Evolutionary conservation across 768 basidiomycete genomes (phyloP), one percentile per base, ranked within the genome.

Genomic region (Agaricus subrufescens): DNA sequence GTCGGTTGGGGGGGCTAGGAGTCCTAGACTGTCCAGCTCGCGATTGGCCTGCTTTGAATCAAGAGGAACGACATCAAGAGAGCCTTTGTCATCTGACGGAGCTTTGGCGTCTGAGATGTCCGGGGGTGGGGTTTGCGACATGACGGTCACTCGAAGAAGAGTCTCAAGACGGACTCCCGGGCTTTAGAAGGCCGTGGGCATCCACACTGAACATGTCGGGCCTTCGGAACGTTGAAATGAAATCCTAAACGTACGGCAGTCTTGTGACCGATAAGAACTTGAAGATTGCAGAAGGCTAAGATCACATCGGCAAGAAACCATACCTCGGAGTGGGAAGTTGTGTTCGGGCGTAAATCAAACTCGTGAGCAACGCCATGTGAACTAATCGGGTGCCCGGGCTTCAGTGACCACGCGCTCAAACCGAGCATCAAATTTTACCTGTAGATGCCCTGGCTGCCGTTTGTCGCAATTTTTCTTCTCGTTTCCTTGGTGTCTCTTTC

Each of bases 1-100:
- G 43, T 84, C 70, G 58, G 74, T 71, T 44, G 15, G 29, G n/a
- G 48, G 55, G 3, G 48, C 30, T 15, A 50, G 42, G 37, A 19
- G 12, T 14, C 11, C 26, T 12, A 19, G 27, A 23, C 19, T 7
- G 37, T 43, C 49, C 42, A 38, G 43, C n/a, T 50, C 55, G 25
- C 44, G 42, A 14, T 5, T 3, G 12, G 1, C 9, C 29, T 50
- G 43, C 7, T 56, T 42, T 19, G 30, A 29, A 23, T 37, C 43
- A 7, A 8, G 6, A 12, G 25, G 14, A 12, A 14, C 43, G 48
- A 45, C 31, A 1, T 56, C 54, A 37, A 56, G 15, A 49, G 54
- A 56, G 25, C 11, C 55, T 50, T 56, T 56, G 1, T 50, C 55
- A 7, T 50, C 55, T 15, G 14, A 15, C 11, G 42, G 38, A 15